Percentiles rank a stretch among this genome's conserved stretches.
phyloP scores from a whole-genome alignment of 73 alveolate species.

The Paramecium octaurelia region DNA sequence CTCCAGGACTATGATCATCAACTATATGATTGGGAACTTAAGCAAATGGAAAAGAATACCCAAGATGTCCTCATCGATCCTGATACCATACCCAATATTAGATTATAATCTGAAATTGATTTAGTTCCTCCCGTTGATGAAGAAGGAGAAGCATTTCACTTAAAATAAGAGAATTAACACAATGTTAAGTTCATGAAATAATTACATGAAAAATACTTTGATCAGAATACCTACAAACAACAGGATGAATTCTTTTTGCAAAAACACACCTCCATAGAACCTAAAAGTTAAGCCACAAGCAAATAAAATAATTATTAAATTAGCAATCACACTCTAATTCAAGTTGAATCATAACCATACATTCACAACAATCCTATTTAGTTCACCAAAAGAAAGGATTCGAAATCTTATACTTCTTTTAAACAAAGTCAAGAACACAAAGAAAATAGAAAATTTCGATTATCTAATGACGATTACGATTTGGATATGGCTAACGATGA shows the following conservation, averaged over 20 bases:
- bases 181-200: slow-evolving; percentile 25
- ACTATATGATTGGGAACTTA: slow-evolving; percentile 36
- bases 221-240: not conserved
- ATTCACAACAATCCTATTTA: not conserved
- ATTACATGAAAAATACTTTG: slow-evolving; percentile 36
- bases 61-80: not conserved
- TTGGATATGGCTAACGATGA: slow-evolving; percentile 44
- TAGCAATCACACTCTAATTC: not conserved
- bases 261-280: not conserved
- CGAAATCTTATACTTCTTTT: not conserved
- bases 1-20: not conserved
- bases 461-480: slow-evolving; percentile 47
- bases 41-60: not conserved
- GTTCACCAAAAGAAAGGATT: slow-evolving; percentile 9
- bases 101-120: slow-evolving; percentile 3
- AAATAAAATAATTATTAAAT: slow-evolving; percentile 17
- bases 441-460: slow-evolving; percentile 42
- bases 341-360: slow-evolving; percentile 20
- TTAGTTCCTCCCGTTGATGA: slow-evolving; percentile 32
- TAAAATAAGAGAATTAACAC: not conserved
- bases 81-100: not conserved
- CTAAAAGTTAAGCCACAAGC: slow-evolving; percentile 24
- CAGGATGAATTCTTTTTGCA: not conserved
- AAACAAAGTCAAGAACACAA: slow-evolving; percentile 21
- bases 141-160: slow-evolving; percentile 41